Evolutionary conservation across 2,329 filamentous ascomycete genomes (phyloP).

Genomic region (Setomelanomma holmii): DNA sequence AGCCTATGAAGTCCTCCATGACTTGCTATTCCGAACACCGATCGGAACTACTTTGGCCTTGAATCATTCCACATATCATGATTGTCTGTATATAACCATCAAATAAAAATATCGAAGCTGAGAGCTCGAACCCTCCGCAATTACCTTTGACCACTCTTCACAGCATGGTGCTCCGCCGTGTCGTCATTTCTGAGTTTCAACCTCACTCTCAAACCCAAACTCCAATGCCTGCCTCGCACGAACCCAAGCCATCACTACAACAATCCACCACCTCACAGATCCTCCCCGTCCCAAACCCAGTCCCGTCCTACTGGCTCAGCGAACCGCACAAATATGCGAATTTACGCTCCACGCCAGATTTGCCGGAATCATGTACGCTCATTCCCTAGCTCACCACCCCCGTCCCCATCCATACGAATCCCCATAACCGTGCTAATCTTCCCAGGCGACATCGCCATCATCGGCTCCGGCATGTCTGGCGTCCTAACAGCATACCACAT

Average conservation of each 20-base stretch:
- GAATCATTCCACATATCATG: not conserved
- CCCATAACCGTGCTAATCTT: conserved; percentile 15
- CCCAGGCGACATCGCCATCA: conserved; percentile 37
- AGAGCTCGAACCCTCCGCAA: no score
- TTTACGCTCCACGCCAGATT: conserved; percentile 33
- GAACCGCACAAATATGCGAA: conserved; percentile 36
- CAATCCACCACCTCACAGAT: conserved; percentile 11
- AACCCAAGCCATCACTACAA: not conserved
- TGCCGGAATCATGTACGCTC: conserved; percentile 28
- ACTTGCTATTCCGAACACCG: conserved; percentile 11
- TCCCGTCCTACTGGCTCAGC: conserved; percentile 48
- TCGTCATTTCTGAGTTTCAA: not conserved
- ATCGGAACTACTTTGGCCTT: conserved; percentile 1
- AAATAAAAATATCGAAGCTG: no score
- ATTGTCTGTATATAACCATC: no score
- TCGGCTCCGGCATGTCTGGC: conserved; percentile 46
- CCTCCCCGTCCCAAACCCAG: conserved; percentile 41
- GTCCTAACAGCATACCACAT: conserved; percentile 40
- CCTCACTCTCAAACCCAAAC: not conserved
- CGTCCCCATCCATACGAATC: conserved; percentile 16
- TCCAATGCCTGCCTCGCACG: not conserved
- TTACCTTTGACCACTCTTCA: no score
- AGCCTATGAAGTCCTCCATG: not conserved
- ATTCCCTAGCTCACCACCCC: no score
- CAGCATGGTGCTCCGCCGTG: not conserved